Percentiles rank a stretch among this genome's conserved stretches.
Conservation (phyloP, 1,139 yeast genomes). For the Saccharomyces pastorianus region DNA sequence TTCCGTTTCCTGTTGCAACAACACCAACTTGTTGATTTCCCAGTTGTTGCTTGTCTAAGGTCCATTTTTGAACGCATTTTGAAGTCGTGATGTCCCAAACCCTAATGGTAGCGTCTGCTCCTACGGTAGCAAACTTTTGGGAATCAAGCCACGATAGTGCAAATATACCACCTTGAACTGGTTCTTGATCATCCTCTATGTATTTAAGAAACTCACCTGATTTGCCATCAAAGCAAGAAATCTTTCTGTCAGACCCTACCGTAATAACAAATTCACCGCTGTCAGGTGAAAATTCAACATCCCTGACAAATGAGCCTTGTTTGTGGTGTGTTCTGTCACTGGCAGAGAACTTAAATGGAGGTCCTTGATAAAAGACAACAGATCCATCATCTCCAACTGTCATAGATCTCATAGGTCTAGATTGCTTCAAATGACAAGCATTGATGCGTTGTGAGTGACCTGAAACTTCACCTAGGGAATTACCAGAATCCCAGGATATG, state of each 20-base stretch:
- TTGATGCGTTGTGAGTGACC: constrained; percentile 87
- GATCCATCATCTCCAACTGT: constrained; percentile 87
- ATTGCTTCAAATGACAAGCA: constrained; percentile 79
- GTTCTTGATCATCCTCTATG: constrained; percentile 46
- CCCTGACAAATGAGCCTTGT: constrained; percentile 62
- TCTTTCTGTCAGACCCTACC: constrained; percentile 78
- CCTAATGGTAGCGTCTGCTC: constrained; percentile 74
- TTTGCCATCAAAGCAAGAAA: constrained; percentile 78
- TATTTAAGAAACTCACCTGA: constrained; percentile 64
- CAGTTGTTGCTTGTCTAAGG: constrained; percentile 35
- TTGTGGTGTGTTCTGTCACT: constrained; percentile 65
- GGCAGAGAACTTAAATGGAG: constrained; percentile 80
- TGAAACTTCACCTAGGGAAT: constrained; percentile 87
- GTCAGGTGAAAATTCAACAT: constrained; percentile 74
- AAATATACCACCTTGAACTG: constrained; percentile 61
- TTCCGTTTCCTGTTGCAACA: constrained; percentile 49
- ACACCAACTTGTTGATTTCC: constrained; percentile 77
- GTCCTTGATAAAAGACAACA: constrained; percentile 80
- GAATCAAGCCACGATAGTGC: constrained; percentile 66
- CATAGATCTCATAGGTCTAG: constrained; percentile 87
- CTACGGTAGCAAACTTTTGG: constrained; percentile 60
- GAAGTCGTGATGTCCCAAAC: constrained; percentile 47
- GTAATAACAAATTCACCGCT: constrained; percentile 61
- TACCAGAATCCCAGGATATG: constrained; percentile 89
- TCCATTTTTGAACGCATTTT: constrained; percentile 39